phyloP scores from a whole-genome alignment of 768 basidiomycete genomes.

The Russula lepida region DNA sequence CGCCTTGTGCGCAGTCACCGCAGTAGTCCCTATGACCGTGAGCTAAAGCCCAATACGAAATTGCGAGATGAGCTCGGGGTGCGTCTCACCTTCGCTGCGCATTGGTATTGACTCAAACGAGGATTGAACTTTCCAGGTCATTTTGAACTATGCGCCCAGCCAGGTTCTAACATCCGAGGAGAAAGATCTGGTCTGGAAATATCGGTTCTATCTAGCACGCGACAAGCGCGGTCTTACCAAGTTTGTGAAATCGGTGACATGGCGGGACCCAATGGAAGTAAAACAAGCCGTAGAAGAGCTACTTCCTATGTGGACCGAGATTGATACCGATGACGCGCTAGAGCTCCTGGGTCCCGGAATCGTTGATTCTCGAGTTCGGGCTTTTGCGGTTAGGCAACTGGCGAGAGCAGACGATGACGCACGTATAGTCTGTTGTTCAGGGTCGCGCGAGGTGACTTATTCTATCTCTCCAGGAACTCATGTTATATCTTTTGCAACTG shows the following conservation, averaged over 20 bases:
- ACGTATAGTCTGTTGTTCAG: slow-evolving; percentile 23
- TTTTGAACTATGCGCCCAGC: slow-evolving; percentile 87
- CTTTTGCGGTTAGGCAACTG: slow-evolving; percentile 89
- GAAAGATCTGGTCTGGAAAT: slow-evolving; percentile 97
- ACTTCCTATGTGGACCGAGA: slow-evolving; percentile 92
- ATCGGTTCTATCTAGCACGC: slow-evolving; percentile 91
- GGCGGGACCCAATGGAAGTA: slow-evolving; percentile 93
- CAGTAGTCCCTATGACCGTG: slow-evolving; percentile 89
- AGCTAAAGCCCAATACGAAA: slow-evolving; percentile 94
- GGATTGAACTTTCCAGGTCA: slow-evolving; percentile 45
- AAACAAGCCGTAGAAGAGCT: slow-evolving; percentile 97
- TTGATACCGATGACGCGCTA: slow-evolving; percentile 93
- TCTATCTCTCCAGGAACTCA: slow-evolving; percentile 58
- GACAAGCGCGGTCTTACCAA: slow-evolving; percentile 94
- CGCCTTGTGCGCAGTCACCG: slow-evolving; percentile 90
- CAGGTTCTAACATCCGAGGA: slow-evolving; percentile 81
- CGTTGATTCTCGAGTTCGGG: slow-evolving; percentile 84
- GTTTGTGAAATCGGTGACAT: slow-evolving; percentile 95
- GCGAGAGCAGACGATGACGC: slow-evolving; percentile 93
- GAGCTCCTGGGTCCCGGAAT: slow-evolving; percentile 88
- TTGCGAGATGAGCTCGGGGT: slow-evolving; percentile 90
- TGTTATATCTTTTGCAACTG: slow-evolving; percentile 88
- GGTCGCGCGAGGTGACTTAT: neutral
- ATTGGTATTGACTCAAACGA: neutral
- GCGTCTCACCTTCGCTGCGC: slow-evolving; percentile 26